phyloP scores from a whole-genome alignment of 2,329 filamentous ascomycete species.

The Cytospora piceae region DNA sequence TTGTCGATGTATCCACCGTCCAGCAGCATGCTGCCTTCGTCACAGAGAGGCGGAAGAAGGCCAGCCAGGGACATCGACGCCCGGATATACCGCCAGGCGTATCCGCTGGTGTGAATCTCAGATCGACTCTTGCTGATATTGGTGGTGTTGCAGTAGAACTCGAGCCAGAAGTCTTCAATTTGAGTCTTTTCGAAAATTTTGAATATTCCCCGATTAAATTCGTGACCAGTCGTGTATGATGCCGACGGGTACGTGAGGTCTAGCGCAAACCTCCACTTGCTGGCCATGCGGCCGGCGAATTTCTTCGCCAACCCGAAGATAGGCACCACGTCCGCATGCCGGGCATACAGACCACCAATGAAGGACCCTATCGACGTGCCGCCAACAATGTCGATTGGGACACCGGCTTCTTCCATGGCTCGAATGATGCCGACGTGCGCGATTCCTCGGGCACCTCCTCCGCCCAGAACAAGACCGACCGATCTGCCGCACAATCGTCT shows the following conservation, averaged over 20 bases:
- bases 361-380: conserved; percentile 97
- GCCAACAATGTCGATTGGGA: conserved; percentile 93
- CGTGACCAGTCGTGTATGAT: conserved; percentile 96
- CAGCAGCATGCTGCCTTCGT: conserved; percentile 94
- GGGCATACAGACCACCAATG: conserved; percentile 91
- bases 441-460: conserved; percentile 89
- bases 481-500: conserved; percentile 90
- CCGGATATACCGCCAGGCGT: conserved; percentile 95
- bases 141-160: conserved; percentile 99
- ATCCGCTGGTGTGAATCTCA: conserved; percentile 94
- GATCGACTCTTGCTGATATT: conserved; percentile 94
- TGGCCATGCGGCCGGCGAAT: conserved; percentile 97
- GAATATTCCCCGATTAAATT: conserved; percentile 99
- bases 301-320: conserved; percentile 98
- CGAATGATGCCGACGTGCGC: conserved; percentile 92
- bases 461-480: conserved; percentile 90
- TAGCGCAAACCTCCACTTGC: conserved; percentile 96
- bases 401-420: conserved; percentile 92
- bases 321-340: conserved; percentile 93
- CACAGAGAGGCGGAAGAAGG: conserved; percentile 88
- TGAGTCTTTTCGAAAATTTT: conserved; percentile 97
- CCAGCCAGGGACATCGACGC: conserved; percentile 97
- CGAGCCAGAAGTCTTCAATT: conserved; percentile 98
- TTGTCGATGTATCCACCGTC: conserved; percentile 98
- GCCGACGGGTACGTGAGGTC: conserved; percentile 95